These are phyloP conservation scores for Simplicillium sp. DNA, from an alignment of 2,329 filamentous ascomycete species.

Conservation along the genomic window DNA sequence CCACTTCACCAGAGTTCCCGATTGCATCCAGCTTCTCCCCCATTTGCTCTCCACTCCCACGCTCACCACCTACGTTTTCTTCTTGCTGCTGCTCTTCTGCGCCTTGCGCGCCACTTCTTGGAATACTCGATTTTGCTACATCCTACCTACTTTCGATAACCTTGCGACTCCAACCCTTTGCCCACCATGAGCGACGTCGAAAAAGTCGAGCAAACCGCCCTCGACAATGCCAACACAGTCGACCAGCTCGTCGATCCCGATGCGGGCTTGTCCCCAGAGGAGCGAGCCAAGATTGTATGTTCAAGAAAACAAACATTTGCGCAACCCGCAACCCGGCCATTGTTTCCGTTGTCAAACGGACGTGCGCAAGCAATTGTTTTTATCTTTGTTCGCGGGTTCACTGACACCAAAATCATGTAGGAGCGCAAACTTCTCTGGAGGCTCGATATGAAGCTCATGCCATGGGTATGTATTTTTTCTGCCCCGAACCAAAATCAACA, in stretches of 20 bases:
- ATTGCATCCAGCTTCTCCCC: too few relatives aligned
- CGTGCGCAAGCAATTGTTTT: neutral
- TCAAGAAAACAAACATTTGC: neutral
- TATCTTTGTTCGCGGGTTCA: neutral
- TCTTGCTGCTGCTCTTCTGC: too few relatives aligned
- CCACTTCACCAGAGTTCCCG: too few relatives aligned
- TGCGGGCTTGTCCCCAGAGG: conserved; percentile 53
- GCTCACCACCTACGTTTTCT: too few relatives aligned
- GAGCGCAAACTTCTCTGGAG: conserved; percentile 53
- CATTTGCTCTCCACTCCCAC: too few relatives aligned
- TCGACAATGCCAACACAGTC: conserved; percentile 17
- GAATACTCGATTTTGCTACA: too few relatives aligned
- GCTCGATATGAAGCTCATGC: conserved; percentile 51
- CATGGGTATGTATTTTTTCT: conserved; percentile 35
- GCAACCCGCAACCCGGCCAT: neutral
- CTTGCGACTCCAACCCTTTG: too few relatives aligned
- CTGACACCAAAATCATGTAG: conserved; percentile 24
- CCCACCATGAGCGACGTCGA: conserved; percentile 23
- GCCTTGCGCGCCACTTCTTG: too few relatives aligned
- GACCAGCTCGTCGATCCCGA: conserved; percentile 34
- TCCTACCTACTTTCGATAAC: too few relatives aligned
- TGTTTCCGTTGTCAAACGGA: neutral
- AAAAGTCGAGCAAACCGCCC: conserved; percentile 16
- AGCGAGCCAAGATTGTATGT: conserved; percentile 51
- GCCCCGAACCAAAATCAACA: too few relatives aligned